Base-by-base conservation (phyloP, 495 filamentous ascomycete genomes). In the Bacidia gigantensis region DNA sequence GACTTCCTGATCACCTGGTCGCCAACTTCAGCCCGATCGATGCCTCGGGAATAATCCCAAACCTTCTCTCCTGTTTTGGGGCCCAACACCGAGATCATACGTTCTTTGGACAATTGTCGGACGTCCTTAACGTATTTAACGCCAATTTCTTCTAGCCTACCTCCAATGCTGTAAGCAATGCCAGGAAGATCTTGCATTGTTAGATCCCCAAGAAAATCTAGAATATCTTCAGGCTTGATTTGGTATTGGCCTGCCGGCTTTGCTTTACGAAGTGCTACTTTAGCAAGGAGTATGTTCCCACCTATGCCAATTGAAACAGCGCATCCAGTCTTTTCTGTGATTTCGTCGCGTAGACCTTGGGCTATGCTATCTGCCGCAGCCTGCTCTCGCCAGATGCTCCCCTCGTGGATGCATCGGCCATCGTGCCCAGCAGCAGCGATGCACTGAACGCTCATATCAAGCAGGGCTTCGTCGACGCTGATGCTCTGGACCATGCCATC, bases 231-330 rank as follows among this genome's bases (percentile, higher is more conserved):
- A 0, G 84, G 87, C 54, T 80, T 84, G 51, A 98, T 72, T 46
- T 93, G 84, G 57, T 86, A 85, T 58, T 95, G 90, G 0, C 93
- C 92, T 2, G 90, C 90, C 1, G 92, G 92, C 62, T 98, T 98
- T 0, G 92, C 92, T 66, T 86, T 93, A 38, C 89, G 75, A 54
- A 95, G 69, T 5, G 92, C 89, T 12, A 97, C 75, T 60, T 94
- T 95, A 29, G 92, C 93, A 5, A 89, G 76, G 10, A 98, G 64
- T 38, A 97, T 87, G 59, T 95, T 98, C 7, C 76, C 80, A 2
- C 93, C 92, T 54, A 98, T 94, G 0, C 92, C 92, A n/a, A 97
- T 80, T 0, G 89, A 95, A 2, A 96, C 89, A 46, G 82, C 78
- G 63, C 93, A 96, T 3, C 76, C 82, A 0, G 92, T 93, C 52